Percentiles rank a stretch among this genome's conserved stretches.
Conservation (phyloP, 352 stramenopile species). For the Phytopythium montanum region DNA sequence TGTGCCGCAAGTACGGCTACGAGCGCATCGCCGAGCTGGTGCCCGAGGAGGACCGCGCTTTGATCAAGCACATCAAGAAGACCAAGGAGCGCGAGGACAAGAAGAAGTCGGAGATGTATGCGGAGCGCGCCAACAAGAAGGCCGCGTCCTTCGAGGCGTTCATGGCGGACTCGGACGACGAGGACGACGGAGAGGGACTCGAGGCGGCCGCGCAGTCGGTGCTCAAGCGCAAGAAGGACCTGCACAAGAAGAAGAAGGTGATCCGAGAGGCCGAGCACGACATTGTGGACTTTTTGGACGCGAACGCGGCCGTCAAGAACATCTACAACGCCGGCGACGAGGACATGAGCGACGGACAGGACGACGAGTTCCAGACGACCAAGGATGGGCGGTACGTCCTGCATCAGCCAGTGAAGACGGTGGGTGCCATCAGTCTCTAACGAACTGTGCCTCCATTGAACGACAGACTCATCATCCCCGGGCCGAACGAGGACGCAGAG, state of each 20-base stretch:
- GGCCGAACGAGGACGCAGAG: slow-evolving; percentile 49
- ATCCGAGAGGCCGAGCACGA: slow-evolving; percentile 83
- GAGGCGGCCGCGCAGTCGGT: slow-evolving; percentile 80
- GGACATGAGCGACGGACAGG: slow-evolving; percentile 62
- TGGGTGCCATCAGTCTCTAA: not conserved
- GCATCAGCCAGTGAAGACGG: slow-evolving; percentile 33
- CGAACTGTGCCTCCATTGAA: slow-evolving; percentile 5
- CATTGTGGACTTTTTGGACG: slow-evolving; percentile 92
- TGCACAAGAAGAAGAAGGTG: slow-evolving; percentile 78
- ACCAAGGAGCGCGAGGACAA: slow-evolving; percentile 89
- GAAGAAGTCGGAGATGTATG: slow-evolving; percentile 76
- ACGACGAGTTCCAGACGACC: slow-evolving; percentile 87
- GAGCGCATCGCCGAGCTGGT: slow-evolving; percentile 89
- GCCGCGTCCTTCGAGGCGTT: slow-evolving; percentile 75
- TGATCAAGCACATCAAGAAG: slow-evolving; percentile 97
- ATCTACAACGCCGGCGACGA: slow-evolving; percentile 55
- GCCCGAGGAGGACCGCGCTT: slow-evolving; percentile 83
- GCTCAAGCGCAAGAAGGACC: slow-evolving; percentile 74
- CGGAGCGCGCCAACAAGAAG: slow-evolving; percentile 41
- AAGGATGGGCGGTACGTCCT: slow-evolving; percentile 83
- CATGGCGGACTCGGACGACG: slow-evolving; percentile 79
- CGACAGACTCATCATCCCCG: slow-evolving; percentile 73
- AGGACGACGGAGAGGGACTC: slow-evolving; percentile 72
- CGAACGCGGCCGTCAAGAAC: slow-evolving; percentile 88
- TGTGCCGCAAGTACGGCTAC: slow-evolving; percentile 93